Base-by-base conservation (phyloP, 1,139 yeast species). In the Kodamaea fungicola region DNA sequence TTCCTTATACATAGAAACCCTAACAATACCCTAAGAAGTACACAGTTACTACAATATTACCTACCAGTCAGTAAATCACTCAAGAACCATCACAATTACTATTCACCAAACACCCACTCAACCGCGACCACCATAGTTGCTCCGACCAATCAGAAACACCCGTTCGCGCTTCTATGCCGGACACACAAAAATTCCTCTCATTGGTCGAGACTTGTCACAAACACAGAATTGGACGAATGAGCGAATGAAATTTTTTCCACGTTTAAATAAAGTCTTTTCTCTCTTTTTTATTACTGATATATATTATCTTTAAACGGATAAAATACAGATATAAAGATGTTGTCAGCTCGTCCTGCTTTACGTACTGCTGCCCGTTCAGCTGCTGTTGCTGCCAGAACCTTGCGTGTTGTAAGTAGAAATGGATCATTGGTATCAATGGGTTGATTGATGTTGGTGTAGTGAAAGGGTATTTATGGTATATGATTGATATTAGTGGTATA, bases 321-420 rank as follows among this genome's bases (percentile, higher is more conserved):
- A 30, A 37, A 32, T 28, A 34, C 30, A 39, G 29, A 37, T 30
- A 27, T 33, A 34, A 32, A 42, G 47, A 83, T 83, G 90, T 83
- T 83, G 77, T 80, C 89, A 64, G 78, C 80, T 64, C 87, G 90
- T 78, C 78, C 86, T 68, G 79, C 79, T 72, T 74, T 82, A 69
- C 85, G 89, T 75, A 76, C 84, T 64, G 87, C 87, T 66, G 78
- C 83, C 63, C 82, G 87, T 74, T 75, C 86, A 61, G 80, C 80
- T 63, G 74, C 79, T 64, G 78, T 80, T 64, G 82, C 76, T 62
- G 78, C 80, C 50, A 70, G 75, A 68, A 60, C 71, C 51, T 62
- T 69, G 74, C 80, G 83, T 71, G 74, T 79, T 64, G 84, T 79
- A 76, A 71, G 85, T 78, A 66, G 62, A 31, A 28, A 31, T 19